Percentiles rank a stretch among this genome's conserved stretches.
Evolutionary conservation across 257 asterid species (phyloP).

Genomic region (Ocimum tenuiflorum): DNA sequence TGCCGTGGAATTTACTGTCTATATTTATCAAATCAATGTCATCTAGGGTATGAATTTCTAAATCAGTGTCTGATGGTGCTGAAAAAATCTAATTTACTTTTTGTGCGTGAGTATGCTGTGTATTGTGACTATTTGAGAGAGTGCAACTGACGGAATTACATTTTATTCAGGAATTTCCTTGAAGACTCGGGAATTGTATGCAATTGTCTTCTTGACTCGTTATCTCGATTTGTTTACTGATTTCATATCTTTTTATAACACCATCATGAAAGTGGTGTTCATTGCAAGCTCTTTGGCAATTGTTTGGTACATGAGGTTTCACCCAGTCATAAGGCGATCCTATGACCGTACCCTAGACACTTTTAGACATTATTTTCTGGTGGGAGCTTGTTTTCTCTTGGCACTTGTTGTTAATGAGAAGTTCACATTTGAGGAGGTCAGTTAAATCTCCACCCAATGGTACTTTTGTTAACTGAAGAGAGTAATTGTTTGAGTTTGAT

Average conservation of each 20-base stretch:
- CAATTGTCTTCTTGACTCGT: constrained; percentile 77
- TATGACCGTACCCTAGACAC: constrained; percentile 83
- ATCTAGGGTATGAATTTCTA: neutral
- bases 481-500: neutral
- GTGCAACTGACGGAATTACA: constrained; percentile 18
- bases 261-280: constrained; percentile 83
- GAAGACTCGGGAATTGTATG: constrained; percentile 91
- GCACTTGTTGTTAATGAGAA: constrained; percentile 72
- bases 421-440: constrained; percentile 71
- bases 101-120: neutral
- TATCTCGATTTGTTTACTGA: constrained; percentile 80
- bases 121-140: neutral
- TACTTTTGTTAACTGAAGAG: neutral
- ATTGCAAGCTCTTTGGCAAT: constrained; percentile 80
- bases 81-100: constrained; percentile 3
- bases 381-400: constrained; percentile 42
- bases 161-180: constrained; percentile 64
- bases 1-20: neutral
- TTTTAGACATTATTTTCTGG: constrained; percentile 64
- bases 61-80: neutral
- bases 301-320: constrained; percentile 84
- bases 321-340: constrained; percentile 63
- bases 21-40: neutral
- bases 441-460: constrained; percentile 20
- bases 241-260: constrained; percentile 72